Evolutionary conservation across 768 basidiomycete species (phyloP).

Genomic region (Fistulinella prunicolor): DNA sequence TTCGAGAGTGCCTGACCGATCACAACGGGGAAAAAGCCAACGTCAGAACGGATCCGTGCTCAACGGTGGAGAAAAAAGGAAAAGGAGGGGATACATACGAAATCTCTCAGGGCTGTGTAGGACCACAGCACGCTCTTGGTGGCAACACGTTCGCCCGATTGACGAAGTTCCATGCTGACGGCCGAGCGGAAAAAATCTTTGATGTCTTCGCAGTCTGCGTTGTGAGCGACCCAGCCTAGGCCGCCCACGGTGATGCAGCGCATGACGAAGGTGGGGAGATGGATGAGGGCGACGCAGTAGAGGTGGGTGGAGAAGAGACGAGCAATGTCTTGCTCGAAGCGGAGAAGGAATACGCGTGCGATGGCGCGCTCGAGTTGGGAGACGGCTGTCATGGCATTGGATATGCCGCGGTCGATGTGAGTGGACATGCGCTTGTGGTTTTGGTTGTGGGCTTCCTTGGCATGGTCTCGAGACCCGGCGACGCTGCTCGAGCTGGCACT

Average conservation of each 20-base stretch:
- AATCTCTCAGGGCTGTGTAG: constrained; percentile 73
- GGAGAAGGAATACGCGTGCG: constrained; percentile 61
- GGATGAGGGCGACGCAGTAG: constrained; percentile 59
- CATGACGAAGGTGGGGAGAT: constrained; percentile 67
- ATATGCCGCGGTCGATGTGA: constrained; percentile 52
- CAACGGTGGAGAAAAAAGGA: not conserved
- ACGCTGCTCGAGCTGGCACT: constrained; percentile 24
- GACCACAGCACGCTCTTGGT: constrained; percentile 80
- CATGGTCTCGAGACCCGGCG: constrained; percentile 19
- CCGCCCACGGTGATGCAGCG: constrained; percentile 59
- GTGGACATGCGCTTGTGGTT: constrained; percentile 39
- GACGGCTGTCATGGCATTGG: constrained; percentile 57
- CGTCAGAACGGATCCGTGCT: constrained; percentile 2
- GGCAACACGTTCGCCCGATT: constrained; percentile 74
- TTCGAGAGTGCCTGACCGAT: constrained; percentile 61
- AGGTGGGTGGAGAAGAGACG: constrained; percentile 71
- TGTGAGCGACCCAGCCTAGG: constrained; percentile 66
- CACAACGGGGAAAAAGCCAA: not conserved
- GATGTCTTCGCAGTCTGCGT: constrained; percentile 65
- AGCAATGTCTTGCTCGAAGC: constrained; percentile 73
- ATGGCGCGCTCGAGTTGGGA: constrained; percentile 68
- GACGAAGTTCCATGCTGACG: constrained; percentile 74
- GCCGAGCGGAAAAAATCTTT: constrained; percentile 71
- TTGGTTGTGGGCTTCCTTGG: constrained; percentile 25
- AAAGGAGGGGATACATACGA: constrained; percentile 46